A percentile compares a stretch with the other conserved stretches of the same genome.
Evolutionary conservation across 768 basidiomycete species (phyloP).

Genomic region (Epithele typhae): DNA sequence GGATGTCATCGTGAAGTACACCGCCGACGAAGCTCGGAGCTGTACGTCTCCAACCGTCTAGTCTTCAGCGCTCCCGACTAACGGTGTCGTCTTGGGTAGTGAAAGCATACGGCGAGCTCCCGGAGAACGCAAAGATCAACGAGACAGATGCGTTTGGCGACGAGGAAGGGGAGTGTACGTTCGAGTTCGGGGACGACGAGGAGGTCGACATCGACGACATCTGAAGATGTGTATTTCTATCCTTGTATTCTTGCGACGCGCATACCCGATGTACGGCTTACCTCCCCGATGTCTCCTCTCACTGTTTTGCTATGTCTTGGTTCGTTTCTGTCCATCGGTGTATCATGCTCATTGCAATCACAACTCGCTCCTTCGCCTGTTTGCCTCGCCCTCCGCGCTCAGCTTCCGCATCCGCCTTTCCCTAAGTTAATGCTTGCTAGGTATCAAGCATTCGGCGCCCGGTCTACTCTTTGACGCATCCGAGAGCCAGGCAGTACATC

Average conservation of each 20-base stretch:
- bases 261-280: neutral
- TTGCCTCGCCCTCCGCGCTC: no score
- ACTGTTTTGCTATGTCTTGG: no score
- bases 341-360: no score
- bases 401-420: no score
- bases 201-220: constrained; percentile 91
- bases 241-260: constrained; percentile 3
- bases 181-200: constrained; percentile 87
- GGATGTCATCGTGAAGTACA: constrained; percentile 99
- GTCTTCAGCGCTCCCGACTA: neutral
- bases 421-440: no score
- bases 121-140: constrained; percentile 94
- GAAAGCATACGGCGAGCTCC: constrained; percentile 97
- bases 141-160: constrained; percentile 93
- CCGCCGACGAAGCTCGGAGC: constrained; percentile 90
- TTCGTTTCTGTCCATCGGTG: no score
- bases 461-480: no score
- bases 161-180: constrained; percentile 84
- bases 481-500: no score
- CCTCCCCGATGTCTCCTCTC: no score
- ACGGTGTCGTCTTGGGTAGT: constrained; percentile 38
- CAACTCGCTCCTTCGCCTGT: no score
- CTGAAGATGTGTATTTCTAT: constrained; percentile 38
- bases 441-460: no score
- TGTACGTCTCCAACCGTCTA: constrained; percentile 36